phyloP scores from a whole-genome alignment of 441 rosid species.

The Gossypium gossypioides region DNA sequence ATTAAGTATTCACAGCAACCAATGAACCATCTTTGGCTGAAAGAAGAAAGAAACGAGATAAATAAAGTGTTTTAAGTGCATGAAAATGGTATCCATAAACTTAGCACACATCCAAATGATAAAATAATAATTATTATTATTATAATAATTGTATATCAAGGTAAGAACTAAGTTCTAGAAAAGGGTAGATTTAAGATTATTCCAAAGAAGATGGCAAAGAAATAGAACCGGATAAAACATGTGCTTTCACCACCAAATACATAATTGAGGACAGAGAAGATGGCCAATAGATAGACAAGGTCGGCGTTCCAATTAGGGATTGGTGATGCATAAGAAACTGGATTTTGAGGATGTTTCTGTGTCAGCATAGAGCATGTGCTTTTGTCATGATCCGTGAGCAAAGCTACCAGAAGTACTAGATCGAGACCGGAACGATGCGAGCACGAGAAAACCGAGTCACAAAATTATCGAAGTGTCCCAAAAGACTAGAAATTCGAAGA shows the following conservation, averaged over 20 bases:
- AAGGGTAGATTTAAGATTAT: too few species aligned
- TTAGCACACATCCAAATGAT: neutral
- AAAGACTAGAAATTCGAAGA: too few species aligned
- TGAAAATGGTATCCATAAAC: neutral
- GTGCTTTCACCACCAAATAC: neutral
- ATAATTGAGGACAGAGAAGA: neutral
- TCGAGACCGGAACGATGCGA: too few species aligned
- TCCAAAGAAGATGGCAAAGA: neutral
- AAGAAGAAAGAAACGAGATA: slow-evolving; percentile 10
- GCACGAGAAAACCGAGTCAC: too few species aligned
- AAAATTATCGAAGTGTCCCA: too few species aligned
- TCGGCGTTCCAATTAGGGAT: neutral
- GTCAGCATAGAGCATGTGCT: neutral
- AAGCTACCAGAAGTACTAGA: too few species aligned
- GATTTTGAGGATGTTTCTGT: neutral
- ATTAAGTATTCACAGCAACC: slow-evolving; percentile 40
- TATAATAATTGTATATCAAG: neutral
- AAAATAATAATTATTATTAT: neutral
- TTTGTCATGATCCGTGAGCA: too few species aligned
- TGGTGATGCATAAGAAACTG: neutral
- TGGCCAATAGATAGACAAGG: neutral
- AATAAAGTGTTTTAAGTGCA: neutral
- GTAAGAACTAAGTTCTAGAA: neutral
- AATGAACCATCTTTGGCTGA: slow-evolving; percentile 63
- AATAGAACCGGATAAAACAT: neutral